These are phyloP conservation scores for Cryptococcus hybrid DNA, from an alignment of 1,284 basidiomycete genomes.

Conservation along the genomic window DNA sequence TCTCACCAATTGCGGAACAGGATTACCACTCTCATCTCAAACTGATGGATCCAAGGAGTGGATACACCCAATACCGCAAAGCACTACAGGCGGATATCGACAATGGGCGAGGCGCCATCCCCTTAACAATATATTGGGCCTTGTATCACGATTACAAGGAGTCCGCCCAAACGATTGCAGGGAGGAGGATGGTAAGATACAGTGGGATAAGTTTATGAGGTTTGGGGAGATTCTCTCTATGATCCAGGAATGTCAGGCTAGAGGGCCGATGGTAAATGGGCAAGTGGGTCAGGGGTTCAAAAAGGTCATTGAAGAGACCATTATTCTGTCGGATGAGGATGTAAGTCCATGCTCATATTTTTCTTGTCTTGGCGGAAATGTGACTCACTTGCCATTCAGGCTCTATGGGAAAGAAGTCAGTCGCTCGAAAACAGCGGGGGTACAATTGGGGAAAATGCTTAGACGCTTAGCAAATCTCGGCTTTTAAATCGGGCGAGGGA, in stretches of 20 bases:
- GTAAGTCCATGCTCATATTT: constrained; percentile 22
- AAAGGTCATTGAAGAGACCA: constrained; percentile 33
- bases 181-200: constrained; percentile 23
- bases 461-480: constrained; percentile 11
- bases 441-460: constrained; percentile 14
- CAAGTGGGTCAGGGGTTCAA: constrained; percentile 22
- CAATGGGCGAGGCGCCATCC: constrained; percentile 41
- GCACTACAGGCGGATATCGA: constrained; percentile 40
- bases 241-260: constrained; percentile 38
- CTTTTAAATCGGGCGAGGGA: constrained; percentile 2
- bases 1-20: constrained; percentile 21
- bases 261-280: constrained; percentile 26
- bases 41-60: constrained; percentile 45
- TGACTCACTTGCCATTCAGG: constrained; percentile 1
- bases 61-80: constrained; percentile 40
- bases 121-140: constrained; percentile 31
- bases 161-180: constrained; percentile 35
- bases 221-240: constrained; percentile 39
- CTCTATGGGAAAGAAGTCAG: constrained; percentile 15
- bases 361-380: background rate
- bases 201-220: constrained; percentile 45
- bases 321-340: constrained; percentile 39
- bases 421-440: constrained; percentile 13
- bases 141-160: constrained; percentile 36
- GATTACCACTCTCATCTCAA: constrained; percentile 41